Base-by-base conservation (phyloP, 1,284 basidiomycete genomes). In the Rhodotorula mucilaginosa region DNA sequence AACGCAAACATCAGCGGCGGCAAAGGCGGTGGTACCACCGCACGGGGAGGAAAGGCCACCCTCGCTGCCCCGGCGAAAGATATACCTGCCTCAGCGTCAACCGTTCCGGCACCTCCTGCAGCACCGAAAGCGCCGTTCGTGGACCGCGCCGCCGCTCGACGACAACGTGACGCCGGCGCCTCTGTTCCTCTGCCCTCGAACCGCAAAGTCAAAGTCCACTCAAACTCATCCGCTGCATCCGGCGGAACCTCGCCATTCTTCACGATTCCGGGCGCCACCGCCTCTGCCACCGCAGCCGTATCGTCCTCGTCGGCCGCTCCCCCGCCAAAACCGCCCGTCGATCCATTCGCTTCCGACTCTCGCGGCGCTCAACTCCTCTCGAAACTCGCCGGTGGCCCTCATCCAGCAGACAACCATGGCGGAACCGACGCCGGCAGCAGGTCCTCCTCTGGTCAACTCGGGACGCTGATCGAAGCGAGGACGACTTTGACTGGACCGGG, bases 131-230 rank as follows among this genome's bases (percentile, higher is more conserved):
- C 44, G 1, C 21, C 31, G 2, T 75, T 70, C 65, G 39, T 71
- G 31, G 68, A 75, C 61, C 74, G 74, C 4, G 74, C 74, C 10
- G 66, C 66, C 13, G 65, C 65, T 8, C 64, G 74, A 3, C 63
- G 74, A 1, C 47, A 68, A 4, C 74, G 71, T 29, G 63, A 74
- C n/a, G 69, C 47, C 12, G 58, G 34, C 34, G 12, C 64, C 1
- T 29, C 58, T 21, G 44, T 49, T 3, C n/a, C 57, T 21, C 18
- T 39, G 19, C 46, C 31, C 21, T 46, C 31, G 5, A 56, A 56
- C 54, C 34, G 12, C 34, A 26, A 23, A 21, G 57, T 5, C 12
- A 8, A 13, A n/a, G 39, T 7, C 1, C 56, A 16, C 18, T 10
- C 7, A 26, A 52, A 15, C 52, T 8, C 48, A 21, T 6, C 48